These are phyloP conservation scores for Colletotrichum ledebouriae DNA, from an alignment of 2,329 filamentous ascomycete species.

Conservation along the genomic window DNA sequence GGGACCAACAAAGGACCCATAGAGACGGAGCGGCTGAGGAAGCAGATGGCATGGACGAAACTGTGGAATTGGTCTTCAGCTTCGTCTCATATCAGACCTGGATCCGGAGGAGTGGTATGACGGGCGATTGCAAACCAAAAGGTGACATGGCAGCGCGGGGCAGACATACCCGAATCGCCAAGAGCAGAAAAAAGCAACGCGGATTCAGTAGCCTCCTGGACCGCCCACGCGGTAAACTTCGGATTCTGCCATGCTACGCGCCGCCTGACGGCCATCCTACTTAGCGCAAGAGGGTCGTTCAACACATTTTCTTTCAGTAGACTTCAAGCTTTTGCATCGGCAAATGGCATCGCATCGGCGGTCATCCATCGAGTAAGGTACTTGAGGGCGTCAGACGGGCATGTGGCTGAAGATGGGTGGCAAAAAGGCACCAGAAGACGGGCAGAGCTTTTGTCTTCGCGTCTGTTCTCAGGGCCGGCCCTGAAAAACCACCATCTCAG, in stretches of 20 bases:
- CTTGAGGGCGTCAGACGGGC: conserved; percentile 4
- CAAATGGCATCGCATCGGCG: conserved; percentile 17
- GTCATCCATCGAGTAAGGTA: conserved; percentile 1
- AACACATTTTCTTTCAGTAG: background rate
- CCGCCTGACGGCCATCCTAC: background rate
- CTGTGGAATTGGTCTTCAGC: conserved; percentile 13
- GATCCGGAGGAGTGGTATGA: conserved; percentile 29
- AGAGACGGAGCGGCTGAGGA: conserved; percentile 12
- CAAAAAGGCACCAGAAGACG: background rate
- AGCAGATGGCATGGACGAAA: conserved; percentile 8
- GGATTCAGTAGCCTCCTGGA: background rate
- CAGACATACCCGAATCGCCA: conserved; percentile 6
- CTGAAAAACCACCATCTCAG: conserved; percentile 11
- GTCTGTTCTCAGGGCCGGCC: conserved; percentile 21
- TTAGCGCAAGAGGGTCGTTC: background rate
- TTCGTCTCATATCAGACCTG: conserved; percentile 31
- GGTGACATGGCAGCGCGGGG: conserved; percentile 19
- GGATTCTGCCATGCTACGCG: background rate
- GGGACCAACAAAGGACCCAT: conserved; percentile 21
- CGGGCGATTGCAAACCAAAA: conserved; percentile 17
- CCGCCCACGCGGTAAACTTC: conserved; percentile 8
- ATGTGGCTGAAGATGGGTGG: background rate
- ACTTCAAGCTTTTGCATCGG: conserved; percentile 27
- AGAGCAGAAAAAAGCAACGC: conserved; percentile 11
- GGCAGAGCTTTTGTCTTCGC: conserved; percentile 6